phyloP scores from a whole-genome alignment of 2,329 filamentous ascomycete species.

The Verticillium klebahnii region DNA sequence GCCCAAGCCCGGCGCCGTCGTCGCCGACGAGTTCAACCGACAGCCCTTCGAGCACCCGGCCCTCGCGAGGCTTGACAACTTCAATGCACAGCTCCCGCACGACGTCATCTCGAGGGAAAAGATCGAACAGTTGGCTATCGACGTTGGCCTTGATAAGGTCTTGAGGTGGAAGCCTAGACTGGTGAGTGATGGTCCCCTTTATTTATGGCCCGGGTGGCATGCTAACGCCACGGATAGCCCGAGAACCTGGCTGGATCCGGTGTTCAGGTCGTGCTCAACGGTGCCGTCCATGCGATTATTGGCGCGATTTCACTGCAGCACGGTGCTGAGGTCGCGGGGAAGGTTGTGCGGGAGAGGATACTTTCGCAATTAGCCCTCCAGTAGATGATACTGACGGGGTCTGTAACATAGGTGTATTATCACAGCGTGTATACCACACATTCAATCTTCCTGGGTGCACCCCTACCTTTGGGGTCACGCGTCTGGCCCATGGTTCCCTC shows the following conservation, averaged over 20 bases:
- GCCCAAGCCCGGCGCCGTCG: conserved; percentile 19
- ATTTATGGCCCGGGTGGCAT: not conserved
- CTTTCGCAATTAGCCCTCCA: conserved; percentile 37
- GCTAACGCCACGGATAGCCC: conserved; percentile 32
- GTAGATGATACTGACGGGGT: not conserved
- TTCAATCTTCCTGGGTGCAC: not conserved
- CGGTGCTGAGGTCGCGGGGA: conserved; percentile 72
- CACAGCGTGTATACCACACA: not conserved
- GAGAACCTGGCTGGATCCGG: conserved; percentile 70
- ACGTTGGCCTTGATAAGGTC: conserved; percentile 68
- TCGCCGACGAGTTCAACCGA: conserved; percentile 49
- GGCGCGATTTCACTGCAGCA: conserved; percentile 87
- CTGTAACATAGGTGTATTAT: conserved; percentile 1
- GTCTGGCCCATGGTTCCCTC: too few species aligned
- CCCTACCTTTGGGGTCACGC: too few species aligned
- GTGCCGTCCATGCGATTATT: conserved; percentile 78
- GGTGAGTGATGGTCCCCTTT: conserved; percentile 44
- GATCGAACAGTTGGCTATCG: conserved; percentile 62
- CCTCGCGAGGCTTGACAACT: conserved; percentile 67
- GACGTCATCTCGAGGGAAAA: conserved; percentile 60
- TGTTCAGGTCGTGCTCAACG: conserved; percentile 66
- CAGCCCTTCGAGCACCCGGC: conserved; percentile 66
- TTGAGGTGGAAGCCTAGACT: conserved; percentile 84
- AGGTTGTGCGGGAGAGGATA: conserved; percentile 72
- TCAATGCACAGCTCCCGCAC: conserved; percentile 56